Evolutionary conservation across 2,329 filamentous ascomycete species (phyloP), one percentile per base, ranked within the genome.

Genomic region (Tolypocladium ovalisporum): DNA sequence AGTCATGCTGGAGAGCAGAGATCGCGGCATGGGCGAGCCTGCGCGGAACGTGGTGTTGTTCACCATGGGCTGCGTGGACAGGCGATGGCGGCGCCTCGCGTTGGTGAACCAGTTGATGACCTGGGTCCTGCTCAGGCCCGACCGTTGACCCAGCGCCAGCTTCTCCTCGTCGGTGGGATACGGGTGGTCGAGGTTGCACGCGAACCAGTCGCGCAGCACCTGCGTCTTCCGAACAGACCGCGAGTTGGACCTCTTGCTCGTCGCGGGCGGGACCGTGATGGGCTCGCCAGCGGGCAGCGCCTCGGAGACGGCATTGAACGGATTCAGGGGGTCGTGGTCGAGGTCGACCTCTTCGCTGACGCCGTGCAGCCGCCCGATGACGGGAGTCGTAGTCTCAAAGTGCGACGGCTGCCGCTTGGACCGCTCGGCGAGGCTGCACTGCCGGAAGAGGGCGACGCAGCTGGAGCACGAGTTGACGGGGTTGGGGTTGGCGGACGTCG

Each of bases 91-190:
- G 9, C 78, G 72, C 24, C 78, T 70, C 1, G 76, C 76, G 60
- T 80, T 80, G 27, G 76, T 72, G 61, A 80, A 79, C 77, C 77
- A 80, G 55, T 77, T 78, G 27, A 73, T 66, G 3, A 80, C 72
- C 37, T 78, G 75, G 1, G 70, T 75, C 54, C 67, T 68, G 24
- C 72, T 78, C 19, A 80, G 69, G 0, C 76, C 77, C 0, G 77
- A 77, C 58, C 77, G 68, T 4, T 65, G 62, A 13, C 71, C 67
- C 0, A 80, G 68, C 3, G 62, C 58, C 0, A 63, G 54, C 55
- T 78, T 79, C 54, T 79, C 73, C 10, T 76, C 71, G 32, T 79
- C 75, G 1, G 70, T 72, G 2, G 78, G 77, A 59, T 80, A 80
- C 2, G 78, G 78, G 47, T 73, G 69, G 42, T 77, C 73, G 12